Conservation (phyloP, 2,329 filamentous ascomycete genomes). For the Mycosphaerella arachidis region DNA sequence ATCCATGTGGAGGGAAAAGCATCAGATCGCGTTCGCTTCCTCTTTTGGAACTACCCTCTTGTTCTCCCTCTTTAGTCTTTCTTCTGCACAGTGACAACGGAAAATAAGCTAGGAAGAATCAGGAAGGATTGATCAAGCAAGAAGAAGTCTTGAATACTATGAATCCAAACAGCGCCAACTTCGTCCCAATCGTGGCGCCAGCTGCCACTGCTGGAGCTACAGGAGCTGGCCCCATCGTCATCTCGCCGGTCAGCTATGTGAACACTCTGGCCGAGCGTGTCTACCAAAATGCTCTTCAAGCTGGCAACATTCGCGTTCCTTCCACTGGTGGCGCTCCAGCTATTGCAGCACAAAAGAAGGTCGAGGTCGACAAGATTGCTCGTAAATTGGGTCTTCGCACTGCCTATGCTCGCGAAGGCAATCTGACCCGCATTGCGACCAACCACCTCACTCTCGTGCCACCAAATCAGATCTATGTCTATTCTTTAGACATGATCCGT, state of each 20-base stretch:
- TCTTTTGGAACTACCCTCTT: not conserved
- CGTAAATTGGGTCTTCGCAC: conserved; percentile 1
- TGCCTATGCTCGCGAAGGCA: not conserved
- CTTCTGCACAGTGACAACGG: not conserved
- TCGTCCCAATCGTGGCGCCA: not conserved
- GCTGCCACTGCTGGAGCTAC: not conserved
- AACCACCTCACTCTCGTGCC: conserved; percentile 7
- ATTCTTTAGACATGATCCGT: conserved; percentile 1
- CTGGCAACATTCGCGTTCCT: not conserved
- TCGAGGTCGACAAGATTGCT: not conserved
- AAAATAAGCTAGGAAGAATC: not conserved
- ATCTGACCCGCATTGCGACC: not conserved
- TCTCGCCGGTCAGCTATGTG: not conserved
- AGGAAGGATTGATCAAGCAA: not conserved
- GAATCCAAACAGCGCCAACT: not conserved
- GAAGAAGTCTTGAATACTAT: not conserved
- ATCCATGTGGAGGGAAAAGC: not conserved
- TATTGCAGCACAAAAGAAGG: not conserved
- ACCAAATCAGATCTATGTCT: conserved; percentile 6
- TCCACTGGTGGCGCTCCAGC: not conserved
- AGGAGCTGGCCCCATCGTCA: not conserved
- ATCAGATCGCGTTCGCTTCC: not conserved
- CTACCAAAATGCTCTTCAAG: not conserved
- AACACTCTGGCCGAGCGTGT: not conserved
- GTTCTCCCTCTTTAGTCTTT: not conserved